Evolutionary conservation across 306 rosid species (phyloP).

Genomic region (Prunus armeniaca): DNA sequence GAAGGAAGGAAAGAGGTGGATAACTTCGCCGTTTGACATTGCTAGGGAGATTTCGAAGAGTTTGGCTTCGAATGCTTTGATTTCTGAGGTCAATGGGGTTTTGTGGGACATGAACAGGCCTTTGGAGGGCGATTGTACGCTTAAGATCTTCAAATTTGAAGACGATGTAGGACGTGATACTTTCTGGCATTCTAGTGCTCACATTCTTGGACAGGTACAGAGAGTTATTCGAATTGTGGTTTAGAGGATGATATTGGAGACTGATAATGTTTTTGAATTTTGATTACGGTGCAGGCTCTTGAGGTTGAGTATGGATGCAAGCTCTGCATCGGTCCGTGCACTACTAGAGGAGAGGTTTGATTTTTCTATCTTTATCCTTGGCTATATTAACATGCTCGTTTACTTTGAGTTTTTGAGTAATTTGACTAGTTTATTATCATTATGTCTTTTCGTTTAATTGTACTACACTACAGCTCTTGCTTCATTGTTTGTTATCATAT

Average conservation of each 20-base stretch:
- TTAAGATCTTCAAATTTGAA: slow-evolving; percentile 67
- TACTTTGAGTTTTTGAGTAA: not conserved
- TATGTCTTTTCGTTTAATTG: not conserved
- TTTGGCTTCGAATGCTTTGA: slow-evolving; percentile 69
- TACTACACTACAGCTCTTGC: not conserved
- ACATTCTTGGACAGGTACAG: slow-evolving; percentile 87
- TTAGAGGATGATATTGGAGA: not conserved
- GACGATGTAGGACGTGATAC: slow-evolving; percentile 89
- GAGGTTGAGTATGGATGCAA: slow-evolving; percentile 88
- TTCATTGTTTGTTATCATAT: not conserved
- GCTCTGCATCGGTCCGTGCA: slow-evolving; percentile 97
- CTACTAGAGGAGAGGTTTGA: slow-evolving; percentile 91
- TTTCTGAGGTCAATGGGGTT: slow-evolving; percentile 80
- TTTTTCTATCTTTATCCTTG: not conserved
- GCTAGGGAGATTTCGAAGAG: slow-evolving; percentile 82
- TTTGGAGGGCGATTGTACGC: slow-evolving; percentile 63
- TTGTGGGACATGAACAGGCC: slow-evolving; percentile 89
- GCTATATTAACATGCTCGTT: not conserved
- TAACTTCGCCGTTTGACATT: slow-evolving; percentile 67
- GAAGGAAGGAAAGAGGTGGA: slow-evolving; percentile 74
- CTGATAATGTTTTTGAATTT: not conserved
- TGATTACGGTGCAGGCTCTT: slow-evolving; percentile 50
- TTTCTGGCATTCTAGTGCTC: slow-evolving; percentile 99
- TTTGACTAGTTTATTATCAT: not conserved
- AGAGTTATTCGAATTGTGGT: not conserved